These are phyloP conservation scores for Quercus agrifolia DNA, from an alignment of 306 rosid genomes.

Conservation along the genomic window DNA sequence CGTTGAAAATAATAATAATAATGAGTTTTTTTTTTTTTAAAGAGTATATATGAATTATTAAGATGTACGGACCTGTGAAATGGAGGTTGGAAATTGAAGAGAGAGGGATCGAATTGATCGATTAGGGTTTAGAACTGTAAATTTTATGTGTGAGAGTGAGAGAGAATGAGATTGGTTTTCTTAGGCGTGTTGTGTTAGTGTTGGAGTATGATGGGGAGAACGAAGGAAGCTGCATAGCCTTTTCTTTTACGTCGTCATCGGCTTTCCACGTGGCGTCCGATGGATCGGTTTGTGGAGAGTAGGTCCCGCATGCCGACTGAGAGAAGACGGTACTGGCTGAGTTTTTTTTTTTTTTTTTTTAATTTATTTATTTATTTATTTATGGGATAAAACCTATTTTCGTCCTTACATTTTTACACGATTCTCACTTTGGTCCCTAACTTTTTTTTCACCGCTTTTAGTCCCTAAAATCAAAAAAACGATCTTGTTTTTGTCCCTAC, in stretches of 20 bases:
- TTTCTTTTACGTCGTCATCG: constrained; percentile 2
- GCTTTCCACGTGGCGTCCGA: not conserved
- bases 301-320: not conserved
- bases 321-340: too few species aligned
- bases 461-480: too few species aligned
- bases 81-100: not conserved
- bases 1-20: too few species aligned
- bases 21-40: too few species aligned
- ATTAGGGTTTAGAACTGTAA: constrained; percentile 17
- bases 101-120: not conserved
- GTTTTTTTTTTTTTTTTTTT: too few species aligned
- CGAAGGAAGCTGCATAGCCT: constrained; percentile 14
- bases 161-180: constrained; percentile 11
- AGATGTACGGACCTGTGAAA: constrained; percentile 4
- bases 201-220: not conserved
- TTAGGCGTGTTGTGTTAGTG: constrained; percentile 40
- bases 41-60: too few species aligned
- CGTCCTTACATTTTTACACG: too few species aligned
- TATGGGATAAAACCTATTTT: too few species aligned
- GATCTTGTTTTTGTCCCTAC: too few species aligned
- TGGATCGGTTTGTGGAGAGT: not conserved
- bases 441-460: too few species aligned
- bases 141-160: not conserved
- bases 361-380: too few species aligned
- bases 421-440: too few species aligned